Conservation (phyloP, 129 eudicot genomes). For the Flaveria sonorensis region DNA sequence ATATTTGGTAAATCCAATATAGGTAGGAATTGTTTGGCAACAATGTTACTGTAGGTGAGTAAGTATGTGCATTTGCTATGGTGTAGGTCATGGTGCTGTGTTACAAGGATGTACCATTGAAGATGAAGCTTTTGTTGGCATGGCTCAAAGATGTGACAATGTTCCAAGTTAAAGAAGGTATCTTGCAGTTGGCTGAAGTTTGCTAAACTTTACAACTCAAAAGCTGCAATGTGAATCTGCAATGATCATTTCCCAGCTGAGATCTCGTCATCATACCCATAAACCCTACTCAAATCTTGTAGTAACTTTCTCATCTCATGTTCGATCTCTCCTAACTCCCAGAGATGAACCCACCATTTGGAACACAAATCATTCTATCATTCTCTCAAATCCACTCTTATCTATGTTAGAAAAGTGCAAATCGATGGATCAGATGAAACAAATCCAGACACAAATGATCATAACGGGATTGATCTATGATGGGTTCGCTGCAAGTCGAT, state of each 20-base stretch:
- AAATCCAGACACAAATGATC: conserved; percentile 70
- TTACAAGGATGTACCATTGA: no score
- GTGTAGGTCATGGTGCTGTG: no score
- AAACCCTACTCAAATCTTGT: conserved; percentile 22
- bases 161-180: neutral
- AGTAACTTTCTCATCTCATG: conserved; percentile 22
- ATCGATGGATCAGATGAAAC: conserved; percentile 60
- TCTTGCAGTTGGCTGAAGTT: neutral
- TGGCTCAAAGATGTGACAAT: no score
- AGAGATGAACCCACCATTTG: conserved; percentile 54
- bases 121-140: no score
- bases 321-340: conserved; percentile 38
- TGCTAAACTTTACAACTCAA: neutral
- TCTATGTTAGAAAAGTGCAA: conserved; percentile 57
- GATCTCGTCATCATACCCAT: conserved; percentile 23
- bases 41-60: no score
- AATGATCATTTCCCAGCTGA: conserved; percentile 27
- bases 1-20: no score
- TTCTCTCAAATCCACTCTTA: conserved; percentile 61
- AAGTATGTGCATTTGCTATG: no score
- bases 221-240: conserved; percentile 17
- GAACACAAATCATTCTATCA: conserved; percentile 57
- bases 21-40: no score
- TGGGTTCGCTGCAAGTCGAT: conserved; percentile 66
- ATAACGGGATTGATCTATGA: conserved; percentile 53